These are phyloP conservation scores for Hibiscus syriacus DNA, from an alignment of 345 rosid species.

Conservation along the genomic window DNA sequence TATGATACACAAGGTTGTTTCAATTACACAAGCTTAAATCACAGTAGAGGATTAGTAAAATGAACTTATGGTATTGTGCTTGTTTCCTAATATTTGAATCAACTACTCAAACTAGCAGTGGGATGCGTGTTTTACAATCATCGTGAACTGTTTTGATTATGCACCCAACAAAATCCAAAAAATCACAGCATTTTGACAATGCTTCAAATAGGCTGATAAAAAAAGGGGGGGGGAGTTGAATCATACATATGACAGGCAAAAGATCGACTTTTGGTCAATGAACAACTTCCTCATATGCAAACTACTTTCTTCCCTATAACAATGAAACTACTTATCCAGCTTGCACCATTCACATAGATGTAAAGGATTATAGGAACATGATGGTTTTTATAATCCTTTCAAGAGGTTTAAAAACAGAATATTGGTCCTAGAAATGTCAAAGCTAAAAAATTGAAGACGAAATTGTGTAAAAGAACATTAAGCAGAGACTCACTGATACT, in stretches of 20 bases:
- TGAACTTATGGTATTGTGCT: too few species aligned
- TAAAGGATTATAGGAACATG: too few species aligned
- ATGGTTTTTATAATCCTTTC: too few species aligned
- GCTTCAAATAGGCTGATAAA: too few species aligned
- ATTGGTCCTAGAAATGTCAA: too few species aligned
- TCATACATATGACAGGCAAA: neutral
- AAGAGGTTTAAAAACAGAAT: too few species aligned
- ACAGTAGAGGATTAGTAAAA: neutral
- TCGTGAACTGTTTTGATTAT: neutral
- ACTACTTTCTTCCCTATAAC: neutral
- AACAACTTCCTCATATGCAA: neutral
- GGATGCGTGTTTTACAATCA: neutral
- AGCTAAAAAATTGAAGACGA: too few species aligned
- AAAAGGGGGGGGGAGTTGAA: neutral
- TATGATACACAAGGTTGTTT: neutral
- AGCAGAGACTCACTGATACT: too few species aligned
- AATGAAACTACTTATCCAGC: too few species aligned
- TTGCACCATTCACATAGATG: too few species aligned
- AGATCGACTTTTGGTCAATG: neutral
- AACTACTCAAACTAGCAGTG: neutral
- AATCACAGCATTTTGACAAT: neutral
- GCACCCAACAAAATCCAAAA: neutral
- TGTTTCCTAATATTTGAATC: neutral
- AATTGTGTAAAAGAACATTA: too few species aligned
- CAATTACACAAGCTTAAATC: neutral